Conservation (phyloP, 2,329 filamentous ascomycete species). For the Beauveria scarabaeidicola region DNA sequence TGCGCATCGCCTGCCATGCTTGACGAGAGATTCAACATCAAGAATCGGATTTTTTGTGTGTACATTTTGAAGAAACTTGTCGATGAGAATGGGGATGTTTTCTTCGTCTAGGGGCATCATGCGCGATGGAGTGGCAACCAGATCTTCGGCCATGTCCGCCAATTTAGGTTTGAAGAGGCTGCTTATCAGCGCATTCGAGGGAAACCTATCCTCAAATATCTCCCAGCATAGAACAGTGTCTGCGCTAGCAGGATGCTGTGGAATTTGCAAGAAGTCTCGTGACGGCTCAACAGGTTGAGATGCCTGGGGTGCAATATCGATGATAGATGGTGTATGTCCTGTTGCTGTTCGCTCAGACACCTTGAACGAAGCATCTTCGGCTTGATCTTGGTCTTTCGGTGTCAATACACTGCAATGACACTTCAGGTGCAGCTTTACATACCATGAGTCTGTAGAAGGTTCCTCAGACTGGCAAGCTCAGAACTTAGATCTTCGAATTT, state of each 20-base stretch:
- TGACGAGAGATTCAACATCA: conserved; percentile 15
- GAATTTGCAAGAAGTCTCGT: conserved; percentile 16
- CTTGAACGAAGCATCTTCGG: background rate
- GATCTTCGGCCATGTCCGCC: background rate
- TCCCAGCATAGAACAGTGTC: conserved; percentile 16
- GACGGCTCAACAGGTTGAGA: conserved; percentile 12
- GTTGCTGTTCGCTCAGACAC: background rate
- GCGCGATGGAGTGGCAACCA: conserved; percentile 8
- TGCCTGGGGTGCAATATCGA: background rate
- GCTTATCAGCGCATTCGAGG: conserved; percentile 14
- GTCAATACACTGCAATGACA: background rate
- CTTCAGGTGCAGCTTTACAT: background rate
- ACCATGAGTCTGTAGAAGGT: conserved; percentile 1
- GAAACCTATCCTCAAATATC: conserved; percentile 14
- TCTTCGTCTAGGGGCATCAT: conserved; percentile 17
- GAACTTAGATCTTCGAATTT: conserved; percentile 14
- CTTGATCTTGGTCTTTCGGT: background rate
- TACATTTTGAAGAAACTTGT: conserved; percentile 18
- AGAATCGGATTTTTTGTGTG: conserved; percentile 21
- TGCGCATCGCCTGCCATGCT: conserved; percentile 16
- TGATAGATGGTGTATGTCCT: background rate
- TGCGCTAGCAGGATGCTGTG: conserved; percentile 15
- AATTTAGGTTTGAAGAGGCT: conserved; percentile 12
- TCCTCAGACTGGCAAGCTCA: conserved; percentile 13
- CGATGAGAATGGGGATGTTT: conserved; percentile 17